phyloP scores from a whole-genome alignment of 306 rosid species.

The Glycine latifolia region DNA sequence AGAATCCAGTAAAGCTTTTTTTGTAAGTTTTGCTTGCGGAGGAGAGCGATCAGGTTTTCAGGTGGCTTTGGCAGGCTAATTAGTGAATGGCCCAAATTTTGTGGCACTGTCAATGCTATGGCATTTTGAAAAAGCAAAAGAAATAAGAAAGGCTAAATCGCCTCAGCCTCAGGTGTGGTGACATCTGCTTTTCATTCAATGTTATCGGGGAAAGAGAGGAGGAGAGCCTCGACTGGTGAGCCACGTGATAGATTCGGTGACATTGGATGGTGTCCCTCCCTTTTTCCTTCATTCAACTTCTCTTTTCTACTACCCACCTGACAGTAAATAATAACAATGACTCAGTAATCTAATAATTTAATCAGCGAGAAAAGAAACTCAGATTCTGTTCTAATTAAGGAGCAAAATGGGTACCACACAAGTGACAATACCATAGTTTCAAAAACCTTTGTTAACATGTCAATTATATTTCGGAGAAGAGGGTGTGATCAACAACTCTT shows the following conservation, averaged over 20 bases:
- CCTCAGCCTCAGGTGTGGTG: slow-evolving; percentile 41
- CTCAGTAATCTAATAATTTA: no score
- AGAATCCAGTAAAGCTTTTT: not conserved
- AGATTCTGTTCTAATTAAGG: not conserved
- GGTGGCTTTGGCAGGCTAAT: slow-evolving; percentile 8
- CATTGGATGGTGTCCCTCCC: slow-evolving; percentile 61
- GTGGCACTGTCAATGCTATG: slow-evolving; percentile 7
- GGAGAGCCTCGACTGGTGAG: slow-evolving; percentile 62
- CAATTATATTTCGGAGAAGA: no score
- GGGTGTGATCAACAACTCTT: not conserved
- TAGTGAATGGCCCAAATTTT: slow-evolving; percentile 7
- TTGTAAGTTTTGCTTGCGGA: slow-evolving; percentile 25
- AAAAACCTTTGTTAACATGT: no score
- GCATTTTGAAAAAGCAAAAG: slow-evolving; percentile 27
- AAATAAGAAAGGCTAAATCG: not conserved
- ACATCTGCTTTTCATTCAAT: slow-evolving; percentile 63
- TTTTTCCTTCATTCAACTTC: slow-evolving; percentile 63
- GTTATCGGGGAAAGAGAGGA: slow-evolving; percentile 50
- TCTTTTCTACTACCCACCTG: slow-evolving; percentile 43
- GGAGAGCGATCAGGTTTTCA: slow-evolving; percentile 31
- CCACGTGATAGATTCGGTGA: slow-evolving; percentile 77
- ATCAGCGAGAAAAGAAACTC: not conserved
- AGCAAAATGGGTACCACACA: no score
- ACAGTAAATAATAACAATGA: not conserved
- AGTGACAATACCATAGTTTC: no score